Base-by-base conservation (phyloP, 139 green algal genomes). In the Choricystis sp. region DNA sequence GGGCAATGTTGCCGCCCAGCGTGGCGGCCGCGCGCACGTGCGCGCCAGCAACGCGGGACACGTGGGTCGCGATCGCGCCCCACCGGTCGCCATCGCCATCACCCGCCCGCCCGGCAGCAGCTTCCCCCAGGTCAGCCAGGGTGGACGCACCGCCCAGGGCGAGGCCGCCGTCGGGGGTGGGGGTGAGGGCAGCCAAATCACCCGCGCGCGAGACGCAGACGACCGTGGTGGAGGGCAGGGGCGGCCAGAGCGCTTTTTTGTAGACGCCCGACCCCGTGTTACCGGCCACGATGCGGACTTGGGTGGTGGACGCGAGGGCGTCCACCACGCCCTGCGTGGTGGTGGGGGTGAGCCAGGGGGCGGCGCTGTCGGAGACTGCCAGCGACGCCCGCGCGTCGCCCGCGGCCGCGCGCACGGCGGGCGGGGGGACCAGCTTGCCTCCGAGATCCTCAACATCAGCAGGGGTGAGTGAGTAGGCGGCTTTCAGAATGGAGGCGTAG, bases 401-500 rank as follows among this genome's bases (percentile, higher is more conserved):
- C 40, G 40, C 40, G 40, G 40, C 40, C 40, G 40, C 40, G 40
- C 9, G 9, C 40, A 52, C 40, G 16, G 40, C 40, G 16, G 40
- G 9, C 9, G 9, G 40, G 40, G 40, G 9, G 40, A 16, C 40
- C 40, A 52, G 40, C 9, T 16, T 16, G 40, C 9, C 40, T 16
- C 75, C 78, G 24, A 83, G 60, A 66, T 85, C 77, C 55, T 83
- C 81, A 25, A 86, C 73, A 66, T 85, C 79, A 16, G 69, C 67
- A 23, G 66, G 70, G 25, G 26, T 19, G 1, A 56, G 30, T 48
- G 76, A 75, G 62, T 65, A 31, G 63, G 66, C 70, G 25, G 92
- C 91, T 49, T 98, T 87, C 31, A 98, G 72, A 66, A 98, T 98
- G 21, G 91, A 92, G 2, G 92, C 77, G 72, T 98, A 98, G 19